Conservation (phyloP, 1,139 yeast species). For the Taiozyma sp. region DNA sequence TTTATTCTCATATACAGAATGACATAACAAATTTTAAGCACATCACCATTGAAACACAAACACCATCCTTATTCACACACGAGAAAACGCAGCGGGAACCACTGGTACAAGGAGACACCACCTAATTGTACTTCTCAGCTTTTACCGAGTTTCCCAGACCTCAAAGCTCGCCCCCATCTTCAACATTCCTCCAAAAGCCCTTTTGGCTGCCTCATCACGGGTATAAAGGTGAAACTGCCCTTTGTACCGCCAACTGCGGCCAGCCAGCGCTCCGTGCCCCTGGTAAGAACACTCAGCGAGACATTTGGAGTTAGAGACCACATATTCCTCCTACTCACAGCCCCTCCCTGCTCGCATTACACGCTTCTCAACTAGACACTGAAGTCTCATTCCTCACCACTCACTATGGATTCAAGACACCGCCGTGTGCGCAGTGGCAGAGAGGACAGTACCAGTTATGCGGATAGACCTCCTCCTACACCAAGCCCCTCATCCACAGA, state of each 20-base stretch:
- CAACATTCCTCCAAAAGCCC: not conserved
- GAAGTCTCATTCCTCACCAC: not conserved
- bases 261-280: not conserved
- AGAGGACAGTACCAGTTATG: conserved; percentile 12
- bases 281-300: not conserved
- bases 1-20: not conserved
- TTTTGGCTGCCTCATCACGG: not conserved
- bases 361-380: not conserved
- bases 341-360: not conserved
- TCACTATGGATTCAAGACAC: not conserved
- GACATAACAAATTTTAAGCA: no score
- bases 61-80: not conserved
- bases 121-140: not conserved
- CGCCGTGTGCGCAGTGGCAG: not conserved
- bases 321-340: no score
- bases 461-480: conserved; percentile 26
- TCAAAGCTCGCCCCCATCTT: not conserved
- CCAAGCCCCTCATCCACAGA: conserved; percentile 23
- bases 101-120: not conserved
- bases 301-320: not conserved
- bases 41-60: not conserved
- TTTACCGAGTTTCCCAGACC: not conserved
- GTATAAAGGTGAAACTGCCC: not conserved
- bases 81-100: not conserved
- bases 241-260: not conserved